These are phyloP conservation scores for Aspergillus sp. DNA, from an alignment of 2,329 filamentous ascomycete genomes.

Conservation along the genomic window DNA sequence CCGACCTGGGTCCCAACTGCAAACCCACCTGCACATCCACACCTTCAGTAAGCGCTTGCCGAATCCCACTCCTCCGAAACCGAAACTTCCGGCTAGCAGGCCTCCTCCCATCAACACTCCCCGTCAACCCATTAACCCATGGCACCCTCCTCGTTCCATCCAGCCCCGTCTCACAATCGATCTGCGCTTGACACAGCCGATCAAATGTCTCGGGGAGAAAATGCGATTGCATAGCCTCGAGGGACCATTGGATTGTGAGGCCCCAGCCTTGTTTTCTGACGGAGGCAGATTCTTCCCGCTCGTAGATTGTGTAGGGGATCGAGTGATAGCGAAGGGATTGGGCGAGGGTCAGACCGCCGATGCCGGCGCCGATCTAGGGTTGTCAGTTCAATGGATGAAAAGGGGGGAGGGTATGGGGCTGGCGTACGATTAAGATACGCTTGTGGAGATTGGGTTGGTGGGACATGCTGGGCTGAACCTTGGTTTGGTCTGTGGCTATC, in stretches of 20 bases:
- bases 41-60: not conserved
- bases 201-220: slow-evolving; percentile 2
- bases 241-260: slow-evolving; percentile 5
- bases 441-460: not conserved
- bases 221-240: not conserved
- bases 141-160: not conserved
- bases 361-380: slow-evolving; percentile 3
- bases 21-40: not conserved
- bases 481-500: no score
- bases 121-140: not conserved
- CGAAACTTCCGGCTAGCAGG: not conserved
- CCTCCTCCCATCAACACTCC: not conserved
- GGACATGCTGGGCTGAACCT: not conserved
- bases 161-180: not conserved
- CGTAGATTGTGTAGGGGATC: slow-evolving; percentile 4
- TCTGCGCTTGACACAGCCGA: not conserved
- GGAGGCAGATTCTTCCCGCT: slow-evolving; percentile 2
- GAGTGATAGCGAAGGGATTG: slow-evolving; percentile 5
- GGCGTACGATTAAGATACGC: not conserved
- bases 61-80: not conserved
- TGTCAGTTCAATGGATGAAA: not conserved
- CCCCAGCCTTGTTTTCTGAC: slow-evolving; percentile 6
- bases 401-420: not conserved
- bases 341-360: slow-evolving; percentile 6
- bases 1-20: not conserved